phyloP scores from a whole-genome alignment of 73 alveolate genomes.

The Breviolum minutum region DNA sequence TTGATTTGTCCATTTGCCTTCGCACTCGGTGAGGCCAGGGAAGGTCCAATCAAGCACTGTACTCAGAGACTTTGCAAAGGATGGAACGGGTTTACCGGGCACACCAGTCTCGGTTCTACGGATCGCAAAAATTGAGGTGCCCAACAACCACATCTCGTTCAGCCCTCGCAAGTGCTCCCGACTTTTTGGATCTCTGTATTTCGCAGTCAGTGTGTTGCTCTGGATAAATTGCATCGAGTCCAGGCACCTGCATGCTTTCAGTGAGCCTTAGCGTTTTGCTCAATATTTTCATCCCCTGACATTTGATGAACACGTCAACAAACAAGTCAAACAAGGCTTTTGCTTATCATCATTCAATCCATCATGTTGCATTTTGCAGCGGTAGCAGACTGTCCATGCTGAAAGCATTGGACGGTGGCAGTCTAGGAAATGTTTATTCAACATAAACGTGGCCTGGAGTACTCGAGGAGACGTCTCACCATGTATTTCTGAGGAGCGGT shows the following conservation, averaged over 20 bases:
- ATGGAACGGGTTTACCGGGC: too few relatives aligned
- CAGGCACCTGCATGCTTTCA: conserved; percentile 2
- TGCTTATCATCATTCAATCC: background rate
- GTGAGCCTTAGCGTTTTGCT: conserved; percentile 10
- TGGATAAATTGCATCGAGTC: background rate
- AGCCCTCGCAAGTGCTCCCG: background rate
- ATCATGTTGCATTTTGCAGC: background rate
- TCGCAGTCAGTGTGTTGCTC: too few relatives aligned
- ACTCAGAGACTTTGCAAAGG: background rate
- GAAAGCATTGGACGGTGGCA: background rate
- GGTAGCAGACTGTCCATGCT: conserved; percentile 27
- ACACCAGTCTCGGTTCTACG: background rate
- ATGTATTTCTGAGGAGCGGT: background rate
- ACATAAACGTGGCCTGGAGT: conserved; percentile 20
- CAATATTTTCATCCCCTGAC: background rate
- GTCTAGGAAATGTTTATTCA: conserved; percentile 5
- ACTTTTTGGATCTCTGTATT: background rate
- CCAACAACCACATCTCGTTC: conserved; percentile 74
- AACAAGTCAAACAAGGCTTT: background rate
- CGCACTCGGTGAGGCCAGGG: conserved; percentile 33
- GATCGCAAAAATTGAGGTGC: conserved; percentile 22
- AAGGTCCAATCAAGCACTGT: conserved; percentile 52
- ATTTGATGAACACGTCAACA: too few relatives aligned
- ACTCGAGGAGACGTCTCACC: conserved; percentile 7
- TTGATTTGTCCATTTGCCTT: background rate